A percentile compares a stretch with the other conserved stretches of the same genome.
phyloP scores from a whole-genome alignment of 805 yeast species.

The Ogataea ganodermae region DNA sequence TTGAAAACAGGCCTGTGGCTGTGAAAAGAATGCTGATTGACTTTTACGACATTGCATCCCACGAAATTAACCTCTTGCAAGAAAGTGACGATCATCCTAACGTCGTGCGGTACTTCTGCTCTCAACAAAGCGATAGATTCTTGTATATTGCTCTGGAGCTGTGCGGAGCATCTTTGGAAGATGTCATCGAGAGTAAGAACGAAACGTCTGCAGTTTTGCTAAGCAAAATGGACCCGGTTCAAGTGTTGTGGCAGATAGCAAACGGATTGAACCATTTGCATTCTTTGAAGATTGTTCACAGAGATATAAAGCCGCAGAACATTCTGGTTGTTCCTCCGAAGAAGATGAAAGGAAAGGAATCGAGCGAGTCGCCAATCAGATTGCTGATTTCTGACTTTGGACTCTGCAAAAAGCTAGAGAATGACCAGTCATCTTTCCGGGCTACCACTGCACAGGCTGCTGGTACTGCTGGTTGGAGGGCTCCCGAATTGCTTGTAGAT shows the following conservation, averaged over 20 bases:
- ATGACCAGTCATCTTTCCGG: constrained; percentile 89
- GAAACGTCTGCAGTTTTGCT: constrained; percentile 42
- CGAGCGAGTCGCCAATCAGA: constrained; percentile 50
- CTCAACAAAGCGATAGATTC: constrained; percentile 86
- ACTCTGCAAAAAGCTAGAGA: constrained; percentile 85
- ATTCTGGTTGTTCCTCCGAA: constrained; percentile 78
- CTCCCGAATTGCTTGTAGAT: constrained; percentile 78
- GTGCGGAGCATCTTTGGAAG: constrained; percentile 87
- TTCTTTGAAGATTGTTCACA: constrained; percentile 85
- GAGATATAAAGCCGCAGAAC: constrained; percentile 94
- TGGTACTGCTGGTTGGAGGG: constrained; percentile 98
- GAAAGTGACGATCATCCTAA: constrained; percentile 98
- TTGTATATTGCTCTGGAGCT: constrained; percentile 90
- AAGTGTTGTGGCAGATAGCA: constrained; percentile 72
- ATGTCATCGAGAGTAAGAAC: constrained; percentile 60
- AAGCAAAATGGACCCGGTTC: constrained; percentile 47
- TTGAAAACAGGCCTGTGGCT: constrained; percentile 93
- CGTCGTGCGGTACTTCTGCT: constrained; percentile 89
- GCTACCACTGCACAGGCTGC: constrained; percentile 93
- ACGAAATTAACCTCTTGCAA: constrained; percentile 82
- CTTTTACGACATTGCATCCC: constrained; percentile 91
- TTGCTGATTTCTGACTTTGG: constrained; percentile 94
- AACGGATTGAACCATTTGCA: constrained; percentile 86
- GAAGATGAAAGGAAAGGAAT: constrained; percentile 33
- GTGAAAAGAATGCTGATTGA: constrained; percentile 92